Evolutionary conservation across 2,329 filamentous ascomycete species (phyloP).

Genomic region (Aplosporella prunicola): DNA sequence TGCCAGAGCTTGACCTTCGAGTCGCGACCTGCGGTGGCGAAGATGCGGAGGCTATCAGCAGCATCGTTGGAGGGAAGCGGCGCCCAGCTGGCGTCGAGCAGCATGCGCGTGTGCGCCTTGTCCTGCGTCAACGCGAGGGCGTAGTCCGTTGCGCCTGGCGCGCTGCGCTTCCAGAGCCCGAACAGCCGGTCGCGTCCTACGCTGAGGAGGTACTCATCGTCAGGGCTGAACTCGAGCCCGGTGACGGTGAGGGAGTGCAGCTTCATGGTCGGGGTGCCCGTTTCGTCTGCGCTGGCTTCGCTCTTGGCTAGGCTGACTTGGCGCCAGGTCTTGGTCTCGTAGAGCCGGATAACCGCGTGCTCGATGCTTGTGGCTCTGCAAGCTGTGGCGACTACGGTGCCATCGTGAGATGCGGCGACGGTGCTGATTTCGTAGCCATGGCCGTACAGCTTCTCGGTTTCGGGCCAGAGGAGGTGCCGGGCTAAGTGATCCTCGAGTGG

Average conservation of each 20-base stretch:
- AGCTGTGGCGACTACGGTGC: conserved; percentile 72
- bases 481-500: conserved; percentile 85
- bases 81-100: conserved; percentile 79
- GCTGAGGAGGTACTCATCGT: conserved; percentile 63
- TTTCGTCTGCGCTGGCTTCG: background rate
- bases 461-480: conserved; percentile 88
- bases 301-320: conserved; percentile 69
- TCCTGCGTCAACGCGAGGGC: conserved; percentile 54
- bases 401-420: conserved; percentile 67
- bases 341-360: conserved; percentile 87
- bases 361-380: conserved; percentile 89
- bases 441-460: conserved; percentile 92
- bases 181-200: conserved; percentile 89
- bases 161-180: conserved; percentile 59
- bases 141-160: conserved; percentile 34
- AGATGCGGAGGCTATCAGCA: conserved; percentile 37
- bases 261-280: conserved; percentile 7
- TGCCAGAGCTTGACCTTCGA: conserved; percentile 63
- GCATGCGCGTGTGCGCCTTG: conserved; percentile 88
- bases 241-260: conserved; percentile 76
- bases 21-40: conserved; percentile 85
- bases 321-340: conserved; percentile 79
- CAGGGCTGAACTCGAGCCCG: conserved; percentile 65
- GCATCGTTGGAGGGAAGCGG: conserved; percentile 31
- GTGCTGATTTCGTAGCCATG: conserved; percentile 96